Base-by-base conservation (phyloP, 2,329 filamentous ascomycete genomes). In the Fusarium pininemorale region DNA sequence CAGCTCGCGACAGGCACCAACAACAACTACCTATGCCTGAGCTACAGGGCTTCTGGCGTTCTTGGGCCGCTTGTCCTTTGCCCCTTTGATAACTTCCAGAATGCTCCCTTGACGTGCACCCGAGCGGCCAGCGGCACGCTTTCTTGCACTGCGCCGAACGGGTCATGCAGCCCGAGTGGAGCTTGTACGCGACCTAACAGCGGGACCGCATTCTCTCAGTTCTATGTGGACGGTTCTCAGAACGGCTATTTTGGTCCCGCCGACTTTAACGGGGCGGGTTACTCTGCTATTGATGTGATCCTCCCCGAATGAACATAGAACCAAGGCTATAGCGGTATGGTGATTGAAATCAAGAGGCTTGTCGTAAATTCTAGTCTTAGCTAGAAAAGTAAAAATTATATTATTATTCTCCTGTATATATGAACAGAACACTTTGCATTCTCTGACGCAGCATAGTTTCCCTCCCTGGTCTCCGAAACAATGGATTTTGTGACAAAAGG, bases 11-110 rank as follows among this genome's bases (percentile, higher is more conserved):
- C 37, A 28, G 64, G 63, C 5, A 37, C 0, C 16, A 54, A 63
- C 38, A 57, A 51, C n/a, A 66, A 66, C 50, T 51, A 66, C 18
- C 26, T 66, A 24, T 66, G 64, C 14, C 1, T 66, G 10, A 15
- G 1, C 9, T 66, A 67, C 24, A 44, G 13, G 22, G 15, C 24
- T 20, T 2, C 1, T 1, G 61, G 51, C 1, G n/a, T 30, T 30
- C 61, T 39, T 6, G 44, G 61, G 1, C 50, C 50, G 3, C 50
- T 67, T n/a, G 61, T 51, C 5, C 12, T 66, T 8, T 67, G 64
- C 18, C 44, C 44, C 8, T 67, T 35, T 10, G 44, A 59, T 11
- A 59, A 44, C n/a, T 67, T 30, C 18, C 0, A 5, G 4, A n/a
- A 24, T 0, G 50, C 61, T 18, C 64, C 64, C 1, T 9, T 67